Base-by-base conservation (phyloP, 352 stramenopile genomes). In the Phytophthora hibernalis region DNA sequence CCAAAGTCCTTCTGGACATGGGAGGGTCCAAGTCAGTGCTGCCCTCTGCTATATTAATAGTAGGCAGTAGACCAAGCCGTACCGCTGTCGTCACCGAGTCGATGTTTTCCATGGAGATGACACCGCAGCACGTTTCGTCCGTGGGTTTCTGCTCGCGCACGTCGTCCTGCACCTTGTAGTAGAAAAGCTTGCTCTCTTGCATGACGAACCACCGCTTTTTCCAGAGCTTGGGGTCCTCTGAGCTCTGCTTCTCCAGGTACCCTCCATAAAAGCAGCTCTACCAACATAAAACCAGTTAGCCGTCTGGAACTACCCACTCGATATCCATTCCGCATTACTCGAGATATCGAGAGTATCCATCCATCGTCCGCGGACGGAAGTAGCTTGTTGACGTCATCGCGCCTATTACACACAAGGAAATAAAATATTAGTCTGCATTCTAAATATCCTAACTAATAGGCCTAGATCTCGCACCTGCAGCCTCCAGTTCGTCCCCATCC, bases 181-280 rank as follows among this genome's bases (percentile, higher is more conserved):
- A 94, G 56, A 93, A 93, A 3, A 96, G 58, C 67, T 91, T 82
- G 64, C 76, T 92, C 9, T 93, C 86, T 24, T 92, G 84, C 84
- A 96, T 93, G 60, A 96, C 88, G 52, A 96, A 93, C 88, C 88
- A 96, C 22, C 88, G 79, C 20, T 70, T 75, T 37, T 96, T 96
- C 85, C 86, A 96, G 28, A 77, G 60, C 31, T 82, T 72, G 13
- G 76, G 73, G 62, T 91, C 69, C 61, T 93, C 85, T 12, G 72
- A 77, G 73, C 85, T 93, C 72, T 96, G 86, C 55, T 96, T 96
- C 59, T 94, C 85, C 22, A 96, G 59, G 54, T 87, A 90, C 88
- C 88, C 42, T 90, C 78, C 85, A 92, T 90, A 60, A 80, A 85
- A 21, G 79, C 79, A 67, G 85, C 82, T 59, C 83, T 92, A 44